These are phyloP conservation scores for Trichoderma erinaceum DNA, from an alignment of 495 filamentous ascomycete species.

Conservation along the genomic window DNA sequence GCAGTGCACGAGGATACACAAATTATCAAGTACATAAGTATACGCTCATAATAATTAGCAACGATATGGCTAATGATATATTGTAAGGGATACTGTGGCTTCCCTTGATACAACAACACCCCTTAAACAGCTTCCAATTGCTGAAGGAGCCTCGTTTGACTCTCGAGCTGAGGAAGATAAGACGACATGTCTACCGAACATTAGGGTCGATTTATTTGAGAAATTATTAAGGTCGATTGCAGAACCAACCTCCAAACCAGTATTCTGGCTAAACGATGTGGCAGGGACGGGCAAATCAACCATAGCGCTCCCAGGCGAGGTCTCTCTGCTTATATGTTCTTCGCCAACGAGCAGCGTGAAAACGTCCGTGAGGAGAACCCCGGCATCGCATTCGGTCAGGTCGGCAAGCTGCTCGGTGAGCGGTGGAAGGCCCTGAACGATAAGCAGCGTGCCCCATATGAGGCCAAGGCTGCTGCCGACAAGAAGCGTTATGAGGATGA, in stretches of 20 bases:
- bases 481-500: constrained; percentile 99
- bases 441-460: constrained; percentile 84
- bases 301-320: constrained; percentile 84
- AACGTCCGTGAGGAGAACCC: constrained; percentile 98
- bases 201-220: constrained; percentile 26
- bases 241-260: constrained; percentile 18
- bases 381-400: constrained; percentile 93
- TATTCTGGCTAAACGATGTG: constrained; percentile 36
- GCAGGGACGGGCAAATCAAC: constrained; percentile 33
- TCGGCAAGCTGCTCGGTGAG: constrained; percentile 95
- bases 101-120: too few relatives aligned
- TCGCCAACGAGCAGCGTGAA: constrained; percentile 97
- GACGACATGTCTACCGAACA: constrained; percentile 24
- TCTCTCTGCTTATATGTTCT: constrained; percentile 99
- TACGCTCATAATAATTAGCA: too few relatives aligned
- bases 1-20: too few relatives aligned
- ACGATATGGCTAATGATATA: too few relatives aligned
- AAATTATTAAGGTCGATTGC: constrained; percentile 21
- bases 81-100: too few relatives aligned
- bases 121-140: not conserved
- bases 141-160: constrained; percentile 23
- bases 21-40: too few relatives aligned
- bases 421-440: constrained; percentile 93
- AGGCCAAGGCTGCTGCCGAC: constrained; percentile 88
- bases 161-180: constrained; percentile 28